Conservation (phyloP, 345 rosid genomes). For the Isatis tinctoria region DNA sequence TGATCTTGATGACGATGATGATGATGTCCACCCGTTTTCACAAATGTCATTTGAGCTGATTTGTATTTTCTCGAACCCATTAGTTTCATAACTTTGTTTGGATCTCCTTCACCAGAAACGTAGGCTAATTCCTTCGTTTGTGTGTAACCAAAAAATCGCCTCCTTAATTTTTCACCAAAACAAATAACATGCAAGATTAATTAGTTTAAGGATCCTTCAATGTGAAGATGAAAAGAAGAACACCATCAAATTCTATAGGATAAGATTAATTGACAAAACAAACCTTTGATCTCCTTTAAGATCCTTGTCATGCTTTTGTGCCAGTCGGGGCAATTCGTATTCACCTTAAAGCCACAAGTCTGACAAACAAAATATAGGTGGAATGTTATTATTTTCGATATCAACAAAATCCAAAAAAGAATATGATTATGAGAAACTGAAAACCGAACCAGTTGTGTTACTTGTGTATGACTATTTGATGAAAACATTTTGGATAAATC, state of each 20-base stretch:
- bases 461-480: background rate
- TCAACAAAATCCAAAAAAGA: background rate
- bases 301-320: constrained; percentile 1
- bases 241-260: too few relatives aligned
- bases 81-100: background rate
- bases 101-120: constrained; percentile 4
- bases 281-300: constrained; percentile 2
- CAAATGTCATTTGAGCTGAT: too few relatives aligned
- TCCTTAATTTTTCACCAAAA: too few relatives aligned
- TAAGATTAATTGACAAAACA: too few relatives aligned
- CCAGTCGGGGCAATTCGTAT: background rate
- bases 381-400: background rate
- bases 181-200: too few relatives aligned
- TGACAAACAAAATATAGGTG: background rate
- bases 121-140: background rate
- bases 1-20: too few relatives aligned
- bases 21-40: too few relatives aligned
- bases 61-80: too few relatives aligned
- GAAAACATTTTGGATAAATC: background rate
- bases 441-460: background rate
- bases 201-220: too few relatives aligned
- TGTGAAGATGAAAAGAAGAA: too few relatives aligned
- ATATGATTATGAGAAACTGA: background rate
- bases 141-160: too few relatives aligned
- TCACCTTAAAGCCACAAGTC: constrained; percentile 16